Conservation (phyloP, 1,284 basidiomycete genomes). For the Phellopilus nigrolimitatus region DNA sequence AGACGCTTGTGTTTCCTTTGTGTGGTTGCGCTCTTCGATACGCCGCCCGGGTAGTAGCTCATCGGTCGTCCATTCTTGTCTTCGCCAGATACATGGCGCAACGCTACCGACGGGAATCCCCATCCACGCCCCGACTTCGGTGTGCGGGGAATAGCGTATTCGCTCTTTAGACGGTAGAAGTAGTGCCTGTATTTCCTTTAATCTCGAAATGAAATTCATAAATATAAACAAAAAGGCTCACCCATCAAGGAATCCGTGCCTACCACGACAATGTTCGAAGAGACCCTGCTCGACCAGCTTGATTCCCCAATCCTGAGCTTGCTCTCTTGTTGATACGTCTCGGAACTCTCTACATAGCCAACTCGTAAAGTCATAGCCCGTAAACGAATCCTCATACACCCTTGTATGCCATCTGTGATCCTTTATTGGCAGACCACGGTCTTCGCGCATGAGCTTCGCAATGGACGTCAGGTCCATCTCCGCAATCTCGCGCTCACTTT, state of each 20-base stretch:
- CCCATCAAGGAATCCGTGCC: slow-evolving; percentile 84
- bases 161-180: slow-evolving; percentile 78
- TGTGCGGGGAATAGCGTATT: slow-evolving; percentile 66
- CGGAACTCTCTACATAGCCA: slow-evolving; percentile 86
- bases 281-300: slow-evolving; percentile 74
- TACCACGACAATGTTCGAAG: slow-evolving; percentile 75
- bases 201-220: not conserved
- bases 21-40: slow-evolving; percentile 36
- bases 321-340: slow-evolving; percentile 75
- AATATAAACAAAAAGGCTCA: slow-evolving; percentile 33
- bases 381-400: slow-evolving; percentile 75
- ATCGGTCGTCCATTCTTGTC: slow-evolving; percentile 34
- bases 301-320: slow-evolving; percentile 75
- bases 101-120: slow-evolving; percentile 49
- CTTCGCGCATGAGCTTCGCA: slow-evolving; percentile 76
- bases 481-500: slow-evolving; percentile 64
- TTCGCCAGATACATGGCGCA: slow-evolving; percentile 37
- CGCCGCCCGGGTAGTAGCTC: slow-evolving; percentile 35
- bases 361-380: slow-evolving; percentile 79
- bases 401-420: slow-evolving; percentile 70
- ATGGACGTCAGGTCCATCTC: slow-evolving; percentile 58
- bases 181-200: slow-evolving; percentile 58
- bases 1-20: slow-evolving; percentile 56
- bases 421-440: slow-evolving; percentile 72
- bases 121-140: slow-evolving; percentile 40